Conservation (phyloP, 2,329 filamentous ascomycete genomes). For the Monascus ruber region DNA sequence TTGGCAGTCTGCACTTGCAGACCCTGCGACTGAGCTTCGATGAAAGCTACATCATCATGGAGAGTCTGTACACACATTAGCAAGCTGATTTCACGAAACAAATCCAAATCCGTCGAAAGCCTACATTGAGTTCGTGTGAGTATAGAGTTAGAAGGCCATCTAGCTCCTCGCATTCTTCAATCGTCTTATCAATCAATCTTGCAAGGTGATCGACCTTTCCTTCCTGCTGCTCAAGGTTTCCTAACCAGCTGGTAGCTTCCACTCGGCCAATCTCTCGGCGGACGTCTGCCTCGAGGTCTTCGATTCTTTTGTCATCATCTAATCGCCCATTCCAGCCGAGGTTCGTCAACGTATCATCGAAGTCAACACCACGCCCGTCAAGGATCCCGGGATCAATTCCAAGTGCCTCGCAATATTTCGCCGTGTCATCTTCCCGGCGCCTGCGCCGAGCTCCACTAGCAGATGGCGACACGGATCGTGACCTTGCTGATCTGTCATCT, state of each 20-base stretch:
- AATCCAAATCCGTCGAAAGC: conserved; percentile 21
- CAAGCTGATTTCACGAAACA: conserved; percentile 2
- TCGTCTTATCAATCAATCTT: conserved; percentile 73
- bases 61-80: conserved; percentile 53
- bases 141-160: conserved; percentile 91
- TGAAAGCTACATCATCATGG: conserved; percentile 91
- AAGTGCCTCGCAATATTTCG: conserved; percentile 64
- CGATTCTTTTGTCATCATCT: conserved; percentile 62
- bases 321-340: conserved; percentile 79
- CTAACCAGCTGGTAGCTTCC: conserved; percentile 86
- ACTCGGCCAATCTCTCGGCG: conserved; percentile 81
- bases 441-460: conserved; percentile 46
- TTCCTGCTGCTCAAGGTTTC: conserved; percentile 72
- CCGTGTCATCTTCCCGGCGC: conserved; percentile 59
- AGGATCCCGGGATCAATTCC: conserved; percentile 69
- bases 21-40: conserved; percentile 93
- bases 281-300: conserved; percentile 70
- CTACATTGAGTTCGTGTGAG: conserved; percentile 81
- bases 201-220: conserved; percentile 81
- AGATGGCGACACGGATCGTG: conserved; percentile 26
- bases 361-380: conserved; percentile 64
- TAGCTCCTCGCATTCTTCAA: conserved; percentile 89
- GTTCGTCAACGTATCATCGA: conserved; percentile 71
- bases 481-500: conserved; percentile 10
- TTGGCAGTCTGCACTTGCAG: conserved; percentile 95